These are phyloP conservation scores for Debaryomycetaceae sp. DNA, from an alignment of 1,139 yeast genomes.

Conservation along the genomic window DNA sequence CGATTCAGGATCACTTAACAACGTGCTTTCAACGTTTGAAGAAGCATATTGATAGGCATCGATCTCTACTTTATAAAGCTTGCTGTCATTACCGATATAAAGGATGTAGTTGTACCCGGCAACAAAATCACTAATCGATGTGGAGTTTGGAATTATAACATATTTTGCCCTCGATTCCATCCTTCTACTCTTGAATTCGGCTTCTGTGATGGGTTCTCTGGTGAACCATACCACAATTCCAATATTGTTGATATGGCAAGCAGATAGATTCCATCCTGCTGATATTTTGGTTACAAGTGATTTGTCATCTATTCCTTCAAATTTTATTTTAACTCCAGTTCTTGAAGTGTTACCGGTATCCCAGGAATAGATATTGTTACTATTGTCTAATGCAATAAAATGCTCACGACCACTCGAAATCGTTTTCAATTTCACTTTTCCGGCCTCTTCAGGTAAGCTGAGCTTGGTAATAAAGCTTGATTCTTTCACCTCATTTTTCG, in stretches of 20 bases:
- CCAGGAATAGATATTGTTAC: conserved; percentile 59
- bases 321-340: conserved; percentile 47
- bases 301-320: conserved; percentile 22
- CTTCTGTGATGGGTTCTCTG: conserved; percentile 32
- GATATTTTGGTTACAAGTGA: conserved; percentile 33
- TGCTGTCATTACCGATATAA: conserved; percentile 45
- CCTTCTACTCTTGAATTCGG: conserved; percentile 15
- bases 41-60: conserved; percentile 15
- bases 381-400: conserved; percentile 57
- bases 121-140: conserved; percentile 52
- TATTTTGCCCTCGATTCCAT: conserved; percentile 32
- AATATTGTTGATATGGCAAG: conserved; percentile 45
- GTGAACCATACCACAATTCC: conserved; percentile 64
- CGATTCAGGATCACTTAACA: conserved; percentile 7
- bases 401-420: conserved; percentile 67
- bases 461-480: conserved; percentile 28
- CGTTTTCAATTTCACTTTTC: conserved; percentile 33
- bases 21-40: conserved; percentile 2
- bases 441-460: conserved; percentile 18
- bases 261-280: conserved; percentile 71
- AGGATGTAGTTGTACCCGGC: conserved; percentile 52
- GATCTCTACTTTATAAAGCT: conserved; percentile 39
- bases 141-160: conserved; percentile 38
- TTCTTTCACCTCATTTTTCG: conserved; percentile 16
- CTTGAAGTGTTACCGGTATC: conserved; percentile 45